Evolutionary conservation across 805 yeast genomes (phyloP).

Genomic region (Candida xyloterini): DNA sequence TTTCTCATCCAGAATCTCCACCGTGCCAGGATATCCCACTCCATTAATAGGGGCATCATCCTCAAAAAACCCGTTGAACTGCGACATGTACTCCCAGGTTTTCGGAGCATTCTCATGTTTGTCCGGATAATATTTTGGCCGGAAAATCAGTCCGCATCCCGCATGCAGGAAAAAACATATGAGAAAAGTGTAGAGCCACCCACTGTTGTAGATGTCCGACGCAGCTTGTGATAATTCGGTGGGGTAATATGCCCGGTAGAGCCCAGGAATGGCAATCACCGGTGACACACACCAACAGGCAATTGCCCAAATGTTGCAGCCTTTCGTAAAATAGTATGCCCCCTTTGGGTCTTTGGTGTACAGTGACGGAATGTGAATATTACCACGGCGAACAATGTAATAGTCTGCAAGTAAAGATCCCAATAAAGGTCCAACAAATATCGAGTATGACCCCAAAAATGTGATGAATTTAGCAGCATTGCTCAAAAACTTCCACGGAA

Average conservation of each 20-base stretch:
- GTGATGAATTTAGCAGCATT: constrained; percentile 21
- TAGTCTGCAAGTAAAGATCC: constrained; percentile 22
- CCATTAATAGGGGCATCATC: constrained; percentile 27
- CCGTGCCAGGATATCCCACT: constrained; percentile 21
- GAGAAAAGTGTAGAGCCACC: constrained; percentile 25
- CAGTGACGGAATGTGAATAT: constrained; percentile 23
- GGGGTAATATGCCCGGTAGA: constrained; percentile 27
- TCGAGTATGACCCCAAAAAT: constrained; percentile 22
- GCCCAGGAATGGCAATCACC: constrained; percentile 27
- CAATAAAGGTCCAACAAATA: constrained; percentile 24
- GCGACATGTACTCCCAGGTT: constrained; percentile 23
- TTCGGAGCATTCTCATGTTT: constrained; percentile 20
- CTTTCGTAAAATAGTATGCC: constrained; percentile 18
- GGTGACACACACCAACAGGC: constrained; percentile 22
- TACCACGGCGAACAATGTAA: constrained; percentile 19
- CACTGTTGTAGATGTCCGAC: constrained; percentile 22
- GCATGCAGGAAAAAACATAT: constrained; percentile 17
- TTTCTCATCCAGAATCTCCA: constrained; percentile 1
- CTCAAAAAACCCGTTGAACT: constrained; percentile 24
- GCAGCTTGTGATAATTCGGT: constrained; percentile 17
- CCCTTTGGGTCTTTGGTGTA: constrained; percentile 18
- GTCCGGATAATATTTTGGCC: constrained; percentile 20
- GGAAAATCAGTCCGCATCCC: constrained; percentile 14
- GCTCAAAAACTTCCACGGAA: constrained; percentile 23
- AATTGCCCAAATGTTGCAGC: constrained; percentile 19